These are phyloP conservation scores for Podochytrium sp. DNA, from an alignment of 192 early-diverging fungal species.

Conservation along the genomic window DNA sequence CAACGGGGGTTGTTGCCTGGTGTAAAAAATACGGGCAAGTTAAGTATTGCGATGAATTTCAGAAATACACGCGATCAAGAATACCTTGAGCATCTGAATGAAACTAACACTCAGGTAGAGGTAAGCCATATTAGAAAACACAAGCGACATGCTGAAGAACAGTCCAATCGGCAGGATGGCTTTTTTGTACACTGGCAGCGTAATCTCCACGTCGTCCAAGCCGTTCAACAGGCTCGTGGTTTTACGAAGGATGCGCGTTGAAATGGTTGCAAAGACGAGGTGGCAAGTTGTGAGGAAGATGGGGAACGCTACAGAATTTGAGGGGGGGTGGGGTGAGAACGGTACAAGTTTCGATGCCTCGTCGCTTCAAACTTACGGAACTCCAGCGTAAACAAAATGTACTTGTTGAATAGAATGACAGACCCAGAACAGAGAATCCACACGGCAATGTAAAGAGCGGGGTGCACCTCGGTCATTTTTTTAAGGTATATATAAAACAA, in stretches of 20 bases:
- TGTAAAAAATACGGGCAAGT: too few species aligned
- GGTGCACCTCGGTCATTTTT: slow-evolving; percentile 10
- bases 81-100: slow-evolving; percentile 50
- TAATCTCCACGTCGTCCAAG: slow-evolving; percentile 61
- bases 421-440: slow-evolving; percentile 26
- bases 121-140: slow-evolving; percentile 43
- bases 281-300: slow-evolving; percentile 48
- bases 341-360: neutral
- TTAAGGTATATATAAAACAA: too few species aligned
- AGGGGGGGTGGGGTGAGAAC: neutral
- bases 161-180: slow-evolving; percentile 41
- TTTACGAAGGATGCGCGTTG: slow-evolving; percentile 62
- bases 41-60: neutral
- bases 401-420: slow-evolving; percentile 28
- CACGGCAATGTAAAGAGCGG: slow-evolving; percentile 12
- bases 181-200: slow-evolving; percentile 59
- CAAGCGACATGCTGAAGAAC: slow-evolving; percentile 32
- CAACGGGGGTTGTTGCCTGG: slow-evolving; percentile 41
- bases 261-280: slow-evolving; percentile 46
- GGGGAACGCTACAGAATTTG: slow-evolving; percentile 37
- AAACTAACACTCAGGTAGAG: slow-evolving; percentile 41
- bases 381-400: slow-evolving; percentile 18
- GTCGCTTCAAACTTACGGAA: slow-evolving; percentile 12
- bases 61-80: neutral
- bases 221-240: slow-evolving; percentile 62